These are phyloP conservation scores for Macrolepiota fuliginosa DNA, from an alignment of 768 basidiomycete species.

Conservation along the genomic window DNA sequence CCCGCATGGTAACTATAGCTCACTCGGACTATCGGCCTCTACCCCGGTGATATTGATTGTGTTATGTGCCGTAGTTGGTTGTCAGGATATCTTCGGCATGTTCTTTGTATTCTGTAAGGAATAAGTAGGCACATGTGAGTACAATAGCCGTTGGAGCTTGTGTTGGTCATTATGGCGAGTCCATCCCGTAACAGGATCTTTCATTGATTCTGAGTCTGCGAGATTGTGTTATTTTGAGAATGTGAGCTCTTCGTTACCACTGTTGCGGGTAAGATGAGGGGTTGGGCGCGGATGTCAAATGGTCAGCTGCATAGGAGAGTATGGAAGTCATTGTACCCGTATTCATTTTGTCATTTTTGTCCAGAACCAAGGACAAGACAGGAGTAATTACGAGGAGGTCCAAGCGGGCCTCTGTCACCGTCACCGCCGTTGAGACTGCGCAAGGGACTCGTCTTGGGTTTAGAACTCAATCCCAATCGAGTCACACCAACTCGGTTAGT, in stretches of 20 bases:
- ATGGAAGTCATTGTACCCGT: neutral
- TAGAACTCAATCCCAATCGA: neutral
- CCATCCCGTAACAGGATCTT: constrained; percentile 3
- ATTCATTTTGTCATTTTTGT: neutral
- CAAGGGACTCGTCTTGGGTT: neutral
- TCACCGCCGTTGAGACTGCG: neutral
- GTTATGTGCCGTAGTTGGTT: neutral
- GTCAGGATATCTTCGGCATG: neutral
- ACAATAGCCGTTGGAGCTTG: constrained; percentile 7
- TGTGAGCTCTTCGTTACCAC: constrained; percentile 9
- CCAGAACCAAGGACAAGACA: neutral
- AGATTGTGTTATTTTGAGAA: neutral
- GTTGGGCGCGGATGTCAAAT: neutral
- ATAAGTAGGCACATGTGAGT: neutral
- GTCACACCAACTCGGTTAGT: neutral
- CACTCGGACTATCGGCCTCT: constrained; percentile 3
- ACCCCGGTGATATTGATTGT: neutral
- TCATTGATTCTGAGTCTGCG: neutral
- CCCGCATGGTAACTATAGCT: neutral
- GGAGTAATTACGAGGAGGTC: neutral
- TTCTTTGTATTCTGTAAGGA: constrained; percentile 2
- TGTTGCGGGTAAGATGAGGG: constrained; percentile 5
- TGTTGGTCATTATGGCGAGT: neutral
- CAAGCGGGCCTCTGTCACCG: neutral
- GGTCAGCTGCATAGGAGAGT: constrained; percentile 5